phyloP scores from a whole-genome alignment of 305 asterid species.

The Stenogyne calaminthoides region DNA sequence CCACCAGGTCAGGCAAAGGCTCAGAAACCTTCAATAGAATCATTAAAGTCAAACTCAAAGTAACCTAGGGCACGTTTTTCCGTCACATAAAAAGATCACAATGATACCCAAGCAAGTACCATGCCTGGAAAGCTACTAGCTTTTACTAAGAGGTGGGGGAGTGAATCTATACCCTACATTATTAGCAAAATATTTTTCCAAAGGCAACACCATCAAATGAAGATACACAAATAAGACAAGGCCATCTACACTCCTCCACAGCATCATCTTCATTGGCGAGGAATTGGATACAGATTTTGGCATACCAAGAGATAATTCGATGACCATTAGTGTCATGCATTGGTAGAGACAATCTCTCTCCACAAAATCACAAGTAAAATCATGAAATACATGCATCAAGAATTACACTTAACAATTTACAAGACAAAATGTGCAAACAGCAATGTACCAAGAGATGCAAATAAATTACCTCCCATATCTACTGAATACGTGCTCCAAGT shows the following conservation, averaged over 20 bases:
- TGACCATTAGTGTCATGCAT: neutral
- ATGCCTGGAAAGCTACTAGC: constrained; percentile 44
- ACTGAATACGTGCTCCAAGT: constrained; percentile 86
- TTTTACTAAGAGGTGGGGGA: constrained; percentile 30
- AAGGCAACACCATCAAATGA: neutral
- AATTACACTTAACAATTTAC: neutral
- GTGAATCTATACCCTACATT: constrained; percentile 27
- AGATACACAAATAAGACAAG: neutral
- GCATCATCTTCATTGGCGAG: neutral
- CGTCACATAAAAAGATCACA: constrained; percentile 55
- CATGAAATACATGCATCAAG: neutral
- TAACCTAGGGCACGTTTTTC: constrained; percentile 53
- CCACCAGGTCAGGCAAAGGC: constrained; percentile 90
- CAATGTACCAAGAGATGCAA: neutral
- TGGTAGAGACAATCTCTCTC: neutral
- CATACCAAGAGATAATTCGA: neutral
- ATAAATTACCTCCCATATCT: constrained; percentile 85
- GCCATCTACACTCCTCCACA: neutral
- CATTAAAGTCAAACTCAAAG: constrained; percentile 75
- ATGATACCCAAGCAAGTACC: constrained; percentile 48
- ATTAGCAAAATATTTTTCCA: neutral
- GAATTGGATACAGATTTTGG: neutral
- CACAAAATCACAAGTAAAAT: neutral
- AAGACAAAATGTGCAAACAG: neutral
- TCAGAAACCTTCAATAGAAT: constrained; percentile 88